Evolutionary conservation across 768 basidiomycete genomes (phyloP), one percentile per base, ranked within the genome.

Genomic region (Rhodosporidiobolus sp.): DNA sequence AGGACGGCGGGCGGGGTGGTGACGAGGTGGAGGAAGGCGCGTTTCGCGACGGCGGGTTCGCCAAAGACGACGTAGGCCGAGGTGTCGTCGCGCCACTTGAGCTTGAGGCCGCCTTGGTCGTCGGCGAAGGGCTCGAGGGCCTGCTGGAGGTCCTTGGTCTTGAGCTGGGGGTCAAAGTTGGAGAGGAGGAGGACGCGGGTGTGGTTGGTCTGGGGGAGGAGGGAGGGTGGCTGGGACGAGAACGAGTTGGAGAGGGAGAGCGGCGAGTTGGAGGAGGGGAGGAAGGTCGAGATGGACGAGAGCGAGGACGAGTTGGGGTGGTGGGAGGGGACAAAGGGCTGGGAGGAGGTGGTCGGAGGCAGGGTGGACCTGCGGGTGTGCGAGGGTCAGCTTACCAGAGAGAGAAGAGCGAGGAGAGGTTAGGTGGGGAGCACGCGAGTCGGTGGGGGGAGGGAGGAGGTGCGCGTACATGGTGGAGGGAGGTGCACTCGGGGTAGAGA

Each of bases 31-130:
- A 99, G 89, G 84, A 97, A 99, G 67, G 94, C 94, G 77, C 91
- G 89, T 83, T 97, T 97, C 72, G 94, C 95, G 55, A 90, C 85
- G 59, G 86, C 84, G 67, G 96, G 88, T 82, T 98, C 96, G 74
- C 87, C 86, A 80, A 99, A 99, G 66, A 99, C 96, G 77, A 96
- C 90, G 77, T 94, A 83, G 52, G 95, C 90, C 79, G 91, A 94
- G 49, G 92, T 93, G 82, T 99, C 96, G 82, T 99, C 94, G 78
- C 88, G 86, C 96, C 96, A 99, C 81, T 99, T 99, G 81, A 99
- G 94, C 86, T 94, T 93, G 85, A 95, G 96, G 32, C 96, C 96
- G 38, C 95, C 96, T 67, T 85, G 87, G 63, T 88, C 84, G 70
- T 83, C 85, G 78, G 96, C 93, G 86, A 90, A 98, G 56, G 94